These are phyloP conservation scores for Trichoderma koningiopsis DNA, from an alignment of 2,329 filamentous ascomycete genomes.

Conservation along the genomic window DNA sequence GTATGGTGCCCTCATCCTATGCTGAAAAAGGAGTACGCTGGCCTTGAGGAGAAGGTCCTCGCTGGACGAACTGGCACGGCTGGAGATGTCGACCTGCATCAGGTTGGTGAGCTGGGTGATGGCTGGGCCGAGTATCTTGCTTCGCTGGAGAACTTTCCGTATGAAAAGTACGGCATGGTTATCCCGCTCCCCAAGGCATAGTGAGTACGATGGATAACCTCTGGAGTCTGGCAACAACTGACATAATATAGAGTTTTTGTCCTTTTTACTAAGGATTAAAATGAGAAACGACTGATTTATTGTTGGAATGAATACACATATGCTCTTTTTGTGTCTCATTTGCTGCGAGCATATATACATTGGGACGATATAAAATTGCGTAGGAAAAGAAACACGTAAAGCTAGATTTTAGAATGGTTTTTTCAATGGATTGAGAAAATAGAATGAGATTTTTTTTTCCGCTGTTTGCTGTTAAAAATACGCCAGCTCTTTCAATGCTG, in stretches of 20 bases:
- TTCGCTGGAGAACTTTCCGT: constrained; percentile 58
- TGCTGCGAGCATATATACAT: not conserved
- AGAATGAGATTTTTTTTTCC: not conserved
- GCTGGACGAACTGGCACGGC: constrained; percentile 78
- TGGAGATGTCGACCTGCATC: constrained; percentile 55
- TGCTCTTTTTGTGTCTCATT: not conserved
- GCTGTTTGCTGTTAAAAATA: not conserved
- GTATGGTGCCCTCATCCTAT: constrained; percentile 88
- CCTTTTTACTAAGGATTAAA: not conserved
- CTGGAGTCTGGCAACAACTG: not conserved
- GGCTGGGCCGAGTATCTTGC: constrained; percentile 62
- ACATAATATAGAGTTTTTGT: not conserved
- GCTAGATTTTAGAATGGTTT: not conserved
- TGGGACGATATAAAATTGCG: not conserved
- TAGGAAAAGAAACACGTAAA: not conserved
- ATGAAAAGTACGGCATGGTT: constrained; percentile 61
- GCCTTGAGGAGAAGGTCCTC: constrained; percentile 77
- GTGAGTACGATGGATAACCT: not conserved
- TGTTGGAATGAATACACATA: not conserved
- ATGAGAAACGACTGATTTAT: not conserved
- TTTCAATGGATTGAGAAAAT: not conserved
- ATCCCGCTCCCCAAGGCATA: constrained; percentile 36
- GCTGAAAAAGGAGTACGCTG: constrained; percentile 73
- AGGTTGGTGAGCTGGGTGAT: constrained; percentile 59
- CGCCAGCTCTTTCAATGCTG: not conserved